Conservation (phyloP, 805 yeast genomes). For the Metschnikowia shivogae region DNA sequence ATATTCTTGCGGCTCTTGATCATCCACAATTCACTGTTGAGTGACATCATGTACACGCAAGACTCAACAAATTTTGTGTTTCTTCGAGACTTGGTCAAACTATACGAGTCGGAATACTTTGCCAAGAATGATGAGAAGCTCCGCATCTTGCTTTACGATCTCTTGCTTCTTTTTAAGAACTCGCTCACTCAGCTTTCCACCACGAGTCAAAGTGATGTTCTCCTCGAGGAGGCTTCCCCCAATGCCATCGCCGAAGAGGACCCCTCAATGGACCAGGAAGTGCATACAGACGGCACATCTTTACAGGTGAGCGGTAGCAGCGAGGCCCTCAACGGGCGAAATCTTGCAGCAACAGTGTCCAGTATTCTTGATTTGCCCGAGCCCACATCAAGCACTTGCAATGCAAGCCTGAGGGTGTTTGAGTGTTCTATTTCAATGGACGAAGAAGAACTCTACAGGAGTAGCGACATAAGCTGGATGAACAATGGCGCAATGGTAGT, state of each 20-base stretch:
- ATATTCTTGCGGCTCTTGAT: conserved; percentile 53
- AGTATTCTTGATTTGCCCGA: conserved; percentile 31
- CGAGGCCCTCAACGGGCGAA: neutral
- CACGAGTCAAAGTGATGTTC: conserved; percentile 6
- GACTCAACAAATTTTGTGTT: conserved; percentile 43
- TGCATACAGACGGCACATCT: neutral
- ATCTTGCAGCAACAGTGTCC: conserved; percentile 8
- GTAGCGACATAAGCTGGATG: conserved; percentile 31
- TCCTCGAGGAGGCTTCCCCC: conserved; percentile 4
- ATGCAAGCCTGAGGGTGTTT: conserved; percentile 9
- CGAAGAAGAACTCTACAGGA: conserved; percentile 27
- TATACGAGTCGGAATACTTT: conserved; percentile 44
- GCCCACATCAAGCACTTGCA: conserved; percentile 22
- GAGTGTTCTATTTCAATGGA: conserved; percentile 21
- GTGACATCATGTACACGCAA: conserved; percentile 38
- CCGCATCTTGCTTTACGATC: conserved; percentile 55
- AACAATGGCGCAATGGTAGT: conserved; percentile 27
- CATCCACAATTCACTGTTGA: conserved; percentile 51
- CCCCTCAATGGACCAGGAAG: neutral
- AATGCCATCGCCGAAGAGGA: neutral
- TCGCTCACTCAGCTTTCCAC: conserved; percentile 23
- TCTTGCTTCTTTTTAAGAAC: conserved; percentile 50
- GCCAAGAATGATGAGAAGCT: conserved; percentile 39
- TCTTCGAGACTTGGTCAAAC: conserved; percentile 42
- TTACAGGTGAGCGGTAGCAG: conserved; percentile 2